These are phyloP conservation scores for Leptographium wingfieldii DNA, from an alignment of 2,329 filamentous ascomycete species.

Conservation along the genomic window DNA sequence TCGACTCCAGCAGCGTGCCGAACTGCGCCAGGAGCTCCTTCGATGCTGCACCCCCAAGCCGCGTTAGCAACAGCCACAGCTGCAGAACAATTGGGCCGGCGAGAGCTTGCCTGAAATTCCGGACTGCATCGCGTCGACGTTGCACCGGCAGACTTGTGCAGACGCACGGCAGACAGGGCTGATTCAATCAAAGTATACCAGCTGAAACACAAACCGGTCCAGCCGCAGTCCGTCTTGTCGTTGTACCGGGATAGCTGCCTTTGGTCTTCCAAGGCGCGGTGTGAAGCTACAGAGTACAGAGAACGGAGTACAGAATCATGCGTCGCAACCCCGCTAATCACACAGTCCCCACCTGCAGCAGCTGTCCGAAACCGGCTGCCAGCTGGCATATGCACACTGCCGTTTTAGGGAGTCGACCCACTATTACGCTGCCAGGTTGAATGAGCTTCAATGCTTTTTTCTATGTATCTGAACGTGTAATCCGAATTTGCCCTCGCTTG, in stretches of 20 bases:
- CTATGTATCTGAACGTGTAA: background rate
- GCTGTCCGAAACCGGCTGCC: background rate
- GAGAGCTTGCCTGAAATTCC: constrained; percentile 53
- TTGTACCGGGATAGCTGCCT: background rate
- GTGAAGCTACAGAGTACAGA: background rate
- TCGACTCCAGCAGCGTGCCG: constrained; percentile 50
- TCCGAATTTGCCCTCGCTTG: background rate
- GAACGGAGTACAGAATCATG: background rate
- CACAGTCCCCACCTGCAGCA: background rate
- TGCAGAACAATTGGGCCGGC: background rate
- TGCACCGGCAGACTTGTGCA: background rate
- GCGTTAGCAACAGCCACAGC: background rate
- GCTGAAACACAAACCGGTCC: background rate
- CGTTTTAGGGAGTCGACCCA: background rate
- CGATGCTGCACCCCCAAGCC: constrained; percentile 42
- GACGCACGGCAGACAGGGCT: background rate
- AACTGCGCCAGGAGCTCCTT: constrained; percentile 65
- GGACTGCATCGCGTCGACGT: constrained; percentile 53
- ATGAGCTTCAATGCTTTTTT: background rate
- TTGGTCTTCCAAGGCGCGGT: background rate
- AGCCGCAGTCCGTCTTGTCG: background rate
- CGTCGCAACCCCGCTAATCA: background rate
- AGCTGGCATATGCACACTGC: background rate
- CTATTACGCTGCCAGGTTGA: background rate
- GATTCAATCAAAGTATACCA: background rate